A percentile compares a stretch with the other conserved stretches of the same genome.
Evolutionary conservation across 208 protist species (phyloP).

Genomic region (Endotrypanum monterogeii): DNA sequence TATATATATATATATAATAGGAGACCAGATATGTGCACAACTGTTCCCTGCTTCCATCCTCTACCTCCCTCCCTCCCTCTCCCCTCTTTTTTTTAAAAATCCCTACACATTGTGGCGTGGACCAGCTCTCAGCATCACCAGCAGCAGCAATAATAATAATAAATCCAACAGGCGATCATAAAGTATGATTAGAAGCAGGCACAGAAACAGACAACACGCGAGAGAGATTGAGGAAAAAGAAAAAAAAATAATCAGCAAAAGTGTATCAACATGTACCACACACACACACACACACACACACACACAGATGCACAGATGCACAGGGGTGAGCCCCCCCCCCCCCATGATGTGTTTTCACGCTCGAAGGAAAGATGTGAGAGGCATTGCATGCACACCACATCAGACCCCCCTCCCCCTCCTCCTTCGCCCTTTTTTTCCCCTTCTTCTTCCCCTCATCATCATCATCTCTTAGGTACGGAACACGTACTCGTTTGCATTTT

Average conservation of each 20-base stretch:
- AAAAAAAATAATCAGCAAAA: not conserved
- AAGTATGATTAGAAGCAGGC: too few relatives aligned
- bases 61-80: too few relatives aligned
- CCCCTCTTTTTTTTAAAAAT: too few relatives aligned
- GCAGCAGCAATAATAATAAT: too few relatives aligned
- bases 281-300: not conserved
- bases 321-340: not conserved
- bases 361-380: not conserved
- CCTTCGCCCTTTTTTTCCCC: not conserved
- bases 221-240: not conserved
- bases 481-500: slow-evolving; percentile 19
- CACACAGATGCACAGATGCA: not conserved
- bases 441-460: not conserved
- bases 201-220: not conserved
- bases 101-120: too few relatives aligned
- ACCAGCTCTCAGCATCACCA: too few relatives aligned
- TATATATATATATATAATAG: too few relatives aligned
- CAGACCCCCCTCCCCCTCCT: not conserved
- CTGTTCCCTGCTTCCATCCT: too few relatives aligned
- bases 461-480: slow-evolving; percentile 14
- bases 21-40: too few relatives aligned
- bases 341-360: not conserved
- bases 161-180: too few relatives aligned
- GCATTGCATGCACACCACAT: not conserved
- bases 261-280: not conserved